Evolutionary conservation across 2,329 filamentous ascomycete species (phyloP).

Genomic region (Scopulariopsis brevicaulis): DNA sequence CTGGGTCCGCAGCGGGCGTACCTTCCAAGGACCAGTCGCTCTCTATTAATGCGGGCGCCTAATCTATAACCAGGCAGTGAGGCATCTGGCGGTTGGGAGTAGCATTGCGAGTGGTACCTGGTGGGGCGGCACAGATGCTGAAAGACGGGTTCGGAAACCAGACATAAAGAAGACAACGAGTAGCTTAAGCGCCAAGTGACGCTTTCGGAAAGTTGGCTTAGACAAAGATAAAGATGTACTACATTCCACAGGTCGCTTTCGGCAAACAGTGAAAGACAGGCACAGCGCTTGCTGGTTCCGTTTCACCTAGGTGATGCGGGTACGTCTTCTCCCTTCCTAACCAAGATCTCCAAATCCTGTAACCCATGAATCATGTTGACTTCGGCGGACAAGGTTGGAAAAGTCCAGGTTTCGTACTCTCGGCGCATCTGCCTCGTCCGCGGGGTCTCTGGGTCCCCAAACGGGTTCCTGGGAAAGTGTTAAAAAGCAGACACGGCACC

Average conservation of each 20-base stretch:
- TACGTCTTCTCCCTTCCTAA: background rate
- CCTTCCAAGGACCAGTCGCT: no score
- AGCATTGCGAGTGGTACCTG: no score
- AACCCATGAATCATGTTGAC: background rate
- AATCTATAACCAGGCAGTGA: no score
- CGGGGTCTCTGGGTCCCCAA: background rate
- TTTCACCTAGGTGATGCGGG: background rate
- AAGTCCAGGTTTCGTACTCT: background rate
- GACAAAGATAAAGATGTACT: background rate
- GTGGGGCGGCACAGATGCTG: no score
- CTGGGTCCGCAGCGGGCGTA: no score
- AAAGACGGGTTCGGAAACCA: no score
- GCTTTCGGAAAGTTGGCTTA: background rate
- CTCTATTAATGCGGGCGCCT: no score
- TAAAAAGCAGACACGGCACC: background rate
- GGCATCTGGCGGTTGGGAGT: no score
- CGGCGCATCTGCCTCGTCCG: background rate
- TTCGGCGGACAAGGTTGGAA: background rate
- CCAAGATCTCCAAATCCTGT: background rate
- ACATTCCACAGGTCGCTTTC: background rate
- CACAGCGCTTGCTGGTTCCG: background rate
- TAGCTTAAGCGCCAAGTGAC: no score
- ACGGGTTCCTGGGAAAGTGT: background rate
- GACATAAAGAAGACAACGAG: no score
- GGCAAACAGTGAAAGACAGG: background rate